Base-by-base conservation (phyloP, 2,329 filamentous ascomycete species). In the Apiospora malaysiana region DNA sequence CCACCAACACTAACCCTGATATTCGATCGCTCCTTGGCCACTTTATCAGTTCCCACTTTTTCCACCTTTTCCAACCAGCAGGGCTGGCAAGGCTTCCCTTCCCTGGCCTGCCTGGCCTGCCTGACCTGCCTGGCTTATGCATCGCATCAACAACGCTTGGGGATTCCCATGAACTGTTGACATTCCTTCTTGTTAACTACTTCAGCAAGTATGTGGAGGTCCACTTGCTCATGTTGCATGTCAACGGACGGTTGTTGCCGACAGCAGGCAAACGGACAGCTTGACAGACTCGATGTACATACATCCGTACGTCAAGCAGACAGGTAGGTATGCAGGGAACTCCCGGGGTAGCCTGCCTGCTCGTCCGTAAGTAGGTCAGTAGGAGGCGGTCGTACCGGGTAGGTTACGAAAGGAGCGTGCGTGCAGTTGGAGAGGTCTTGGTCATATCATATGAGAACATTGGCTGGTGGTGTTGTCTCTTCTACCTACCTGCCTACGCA, bases 361-460 rank as follows among this genome's bases (percentile, higher is more conserved):
- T 6, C 9, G 10, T 27, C 51, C 37, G 7, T 21, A 37, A 8
- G 27, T 32, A 51, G 47, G 47, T 51, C 10, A 14, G 6, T 32
- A 32, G 32, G 6, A 32, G 40, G 8, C 16, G 42, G 42, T 45
- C 40, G 56, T 37, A 40, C 32, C 18, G 32, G 18, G 5, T 32
- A 63, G 56, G 56, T 32, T 40, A 12, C 27, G 18, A 63, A 40
- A 40, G 56, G 32, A 40, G 37, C 56, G 32, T 63, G 32, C 56
- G 27, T 40, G 32, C 32, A 63, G 56, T 63, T 63, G 56, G 56
- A 63, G 56, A 63, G 32, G 32, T 63, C 51, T 32, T 40, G 56
- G 56, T 63, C 56, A 63, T 63, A 59, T 63, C 56, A 63, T 63
- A 18, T 63, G 56, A 40, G 51, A 59, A 59, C 32, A 59, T 45